Conservation (phyloP, 2,329 filamentous ascomycete genomes). For the Nemania serpens region DNA sequence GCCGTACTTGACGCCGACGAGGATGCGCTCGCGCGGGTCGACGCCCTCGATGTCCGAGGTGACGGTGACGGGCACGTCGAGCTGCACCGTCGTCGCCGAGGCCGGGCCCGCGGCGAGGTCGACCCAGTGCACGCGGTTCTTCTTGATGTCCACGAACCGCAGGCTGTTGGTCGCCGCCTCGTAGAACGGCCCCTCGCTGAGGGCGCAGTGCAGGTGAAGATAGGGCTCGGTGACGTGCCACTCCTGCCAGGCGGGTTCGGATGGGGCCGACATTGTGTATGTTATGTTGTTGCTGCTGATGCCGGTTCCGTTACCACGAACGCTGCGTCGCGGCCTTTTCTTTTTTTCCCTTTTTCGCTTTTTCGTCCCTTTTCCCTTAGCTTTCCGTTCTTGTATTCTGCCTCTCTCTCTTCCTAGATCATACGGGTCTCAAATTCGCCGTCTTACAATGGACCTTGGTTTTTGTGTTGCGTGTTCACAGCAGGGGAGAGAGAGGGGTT, state of each 20-base stretch:
- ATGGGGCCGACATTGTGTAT: conserved; percentile 39
- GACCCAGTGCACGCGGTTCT: conserved; percentile 73
- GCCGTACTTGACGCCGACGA: conserved; percentile 81
- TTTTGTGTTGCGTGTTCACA: neutral
- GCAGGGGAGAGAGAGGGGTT: conserved; percentile 1
- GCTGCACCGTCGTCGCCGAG: conserved; percentile 65
- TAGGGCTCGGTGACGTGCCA: conserved; percentile 60
- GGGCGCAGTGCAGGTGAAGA: conserved; percentile 66
- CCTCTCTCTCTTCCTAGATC: neutral
- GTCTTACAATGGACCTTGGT: too few species aligned
- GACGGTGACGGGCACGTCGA: conserved; percentile 62
- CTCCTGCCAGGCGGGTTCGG: conserved; percentile 44
- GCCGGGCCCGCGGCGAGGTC: conserved; percentile 65
- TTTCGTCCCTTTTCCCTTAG: neutral
- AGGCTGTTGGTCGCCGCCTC: conserved; percentile 67
- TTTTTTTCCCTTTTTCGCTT: neutral
- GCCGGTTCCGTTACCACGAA: neutral
- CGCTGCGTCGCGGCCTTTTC: too few species aligned
- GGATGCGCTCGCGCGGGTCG: conserved; percentile 66
- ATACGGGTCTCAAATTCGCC: too few species aligned
- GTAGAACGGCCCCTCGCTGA: conserved; percentile 78
- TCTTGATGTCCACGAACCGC: conserved; percentile 83
- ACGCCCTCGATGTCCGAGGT: conserved; percentile 79
- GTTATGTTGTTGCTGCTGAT: neutral
- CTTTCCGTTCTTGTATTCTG: neutral